These are phyloP conservation scores for Torulaspora quercuum DNA, from an alignment of 805 yeast species.

Conservation along the genomic window DNA sequence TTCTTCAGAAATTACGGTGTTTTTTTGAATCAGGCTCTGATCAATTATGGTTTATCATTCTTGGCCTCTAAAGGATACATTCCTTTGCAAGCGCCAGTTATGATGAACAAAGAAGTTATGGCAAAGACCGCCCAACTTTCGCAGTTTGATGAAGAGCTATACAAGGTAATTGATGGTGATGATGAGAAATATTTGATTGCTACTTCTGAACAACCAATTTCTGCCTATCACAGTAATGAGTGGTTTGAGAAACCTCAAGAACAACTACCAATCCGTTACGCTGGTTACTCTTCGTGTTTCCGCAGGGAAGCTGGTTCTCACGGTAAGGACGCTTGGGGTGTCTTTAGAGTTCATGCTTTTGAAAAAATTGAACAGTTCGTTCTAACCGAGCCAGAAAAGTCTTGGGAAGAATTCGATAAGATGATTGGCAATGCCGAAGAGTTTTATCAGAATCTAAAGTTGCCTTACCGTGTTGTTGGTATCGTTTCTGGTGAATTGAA, in stretches of 20 bases:
- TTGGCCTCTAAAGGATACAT: conserved; percentile 73
- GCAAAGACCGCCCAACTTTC: conserved; percentile 98
- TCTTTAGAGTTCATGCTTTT: conserved; percentile 97
- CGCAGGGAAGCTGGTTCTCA: conserved; percentile 99
- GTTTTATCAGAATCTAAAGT: conserved; percentile 83
- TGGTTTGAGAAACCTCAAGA: conserved; percentile 98
- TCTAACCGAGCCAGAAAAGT: conserved; percentile 94
- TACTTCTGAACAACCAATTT: conserved; percentile 97
- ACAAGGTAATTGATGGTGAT: conserved; percentile 94
- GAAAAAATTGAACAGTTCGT: conserved; percentile 98
- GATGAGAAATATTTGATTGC: conserved; percentile 98
- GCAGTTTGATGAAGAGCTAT: conserved; percentile 95
- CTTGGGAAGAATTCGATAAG: conserved; percentile 95
- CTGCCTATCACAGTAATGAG: conserved; percentile 95
- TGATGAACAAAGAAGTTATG: conserved; percentile 99
- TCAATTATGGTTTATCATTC: conserved; percentile 89
- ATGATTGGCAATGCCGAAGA: conserved; percentile 91
- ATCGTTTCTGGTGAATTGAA: conserved; percentile 98
- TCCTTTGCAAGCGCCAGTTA: conserved; percentile 97
- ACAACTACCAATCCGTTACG: conserved; percentile 94
- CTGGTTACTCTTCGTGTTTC: conserved; percentile 98
- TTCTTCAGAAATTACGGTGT: conserved; percentile 94
- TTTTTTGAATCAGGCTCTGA: conserved; percentile 94
- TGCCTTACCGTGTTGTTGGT: conserved; percentile 96
- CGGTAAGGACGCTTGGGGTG: conserved; percentile 99